Conservation (phyloP, 257 asterid genomes). For the Nicotiana undulata region DNA sequence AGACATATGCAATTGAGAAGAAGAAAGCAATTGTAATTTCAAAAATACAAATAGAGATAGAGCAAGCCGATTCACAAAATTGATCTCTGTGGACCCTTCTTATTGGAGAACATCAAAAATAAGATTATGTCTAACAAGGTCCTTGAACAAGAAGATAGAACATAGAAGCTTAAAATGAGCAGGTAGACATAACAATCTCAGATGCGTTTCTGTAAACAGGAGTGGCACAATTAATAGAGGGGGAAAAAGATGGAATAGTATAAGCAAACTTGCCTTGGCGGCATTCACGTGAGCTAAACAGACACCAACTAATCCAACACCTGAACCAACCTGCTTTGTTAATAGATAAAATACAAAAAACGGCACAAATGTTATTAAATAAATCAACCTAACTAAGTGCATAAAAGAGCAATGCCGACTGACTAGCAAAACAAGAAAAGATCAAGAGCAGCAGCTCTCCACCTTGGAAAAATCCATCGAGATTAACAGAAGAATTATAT, state of each 20-base stretch:
- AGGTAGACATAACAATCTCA: background rate
- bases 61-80: background rate
- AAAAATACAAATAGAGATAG: background rate
- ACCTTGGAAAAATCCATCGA: background rate
- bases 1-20: background rate
- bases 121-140: background rate
- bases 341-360: slow-evolving; percentile 8
- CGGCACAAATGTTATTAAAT: background rate
- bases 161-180: background rate
- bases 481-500: background rate
- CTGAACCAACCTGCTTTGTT: slow-evolving; percentile 72
- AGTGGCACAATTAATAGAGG: background rate
- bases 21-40: background rate
- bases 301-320: slow-evolving; percentile 84
- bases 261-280: slow-evolving; percentile 45
- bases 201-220: background rate
- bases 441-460: background rate
- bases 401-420: background rate
- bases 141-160: background rate
- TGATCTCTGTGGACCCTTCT: background rate
- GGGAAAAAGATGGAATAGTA: background rate
- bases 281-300: slow-evolving; percentile 78
- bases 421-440: background rate
- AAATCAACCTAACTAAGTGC: background rate
- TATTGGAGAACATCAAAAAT: background rate